Evolutionary conservation across 2,329 filamentous ascomycete genomes (phyloP), one percentile per base, ranked within the genome.

Genomic region (Verticillium albo-atrum): DNA sequence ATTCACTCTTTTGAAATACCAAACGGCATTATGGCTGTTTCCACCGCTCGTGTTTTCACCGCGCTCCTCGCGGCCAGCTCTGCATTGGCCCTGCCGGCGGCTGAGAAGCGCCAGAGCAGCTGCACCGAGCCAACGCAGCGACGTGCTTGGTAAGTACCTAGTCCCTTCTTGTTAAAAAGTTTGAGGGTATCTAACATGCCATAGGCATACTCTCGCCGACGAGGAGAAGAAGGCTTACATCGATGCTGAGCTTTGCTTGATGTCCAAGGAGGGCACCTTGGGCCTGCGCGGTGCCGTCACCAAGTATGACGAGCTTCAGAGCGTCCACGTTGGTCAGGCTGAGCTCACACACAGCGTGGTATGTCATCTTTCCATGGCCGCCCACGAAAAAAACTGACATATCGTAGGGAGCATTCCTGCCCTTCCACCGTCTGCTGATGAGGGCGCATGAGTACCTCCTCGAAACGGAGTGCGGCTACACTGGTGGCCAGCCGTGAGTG

Each of bases 351-450:
- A 64, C 42, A 56, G 56, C 10, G 60, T 61, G 12, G 63, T 63
- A 62, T 27, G 61, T 34, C 4, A 25, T 6, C 69, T 69, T 47
- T 65, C 70, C 20, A 27, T 30, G 6, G 10, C 4, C 37, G 10
- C 12, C 2, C 17, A 7, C 37, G 4, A 23, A 20, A 6, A 15
- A 23, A 26, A 26, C 28, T 14, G 4, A 54, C 30, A 10, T 32
- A 12, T 30, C n/a, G 5, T 30, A 67, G 63, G 68, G 67, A 23
- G 59, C 63, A 1, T 72, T 72, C 58, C 65, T 72, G 5, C 70
- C 70, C 5, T 72, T 65, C 60, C 71, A 71, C 56, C 60, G 70
- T 17, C 63, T 67, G n/a, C 62, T 68, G 37, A 60, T 72, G 63
- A 54, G 63, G n/a, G 65, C 68, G 7, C 69, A 71, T 52, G 71